Conservation (phyloP, 345 rosid genomes). For the Corchorus olitorius region DNA sequence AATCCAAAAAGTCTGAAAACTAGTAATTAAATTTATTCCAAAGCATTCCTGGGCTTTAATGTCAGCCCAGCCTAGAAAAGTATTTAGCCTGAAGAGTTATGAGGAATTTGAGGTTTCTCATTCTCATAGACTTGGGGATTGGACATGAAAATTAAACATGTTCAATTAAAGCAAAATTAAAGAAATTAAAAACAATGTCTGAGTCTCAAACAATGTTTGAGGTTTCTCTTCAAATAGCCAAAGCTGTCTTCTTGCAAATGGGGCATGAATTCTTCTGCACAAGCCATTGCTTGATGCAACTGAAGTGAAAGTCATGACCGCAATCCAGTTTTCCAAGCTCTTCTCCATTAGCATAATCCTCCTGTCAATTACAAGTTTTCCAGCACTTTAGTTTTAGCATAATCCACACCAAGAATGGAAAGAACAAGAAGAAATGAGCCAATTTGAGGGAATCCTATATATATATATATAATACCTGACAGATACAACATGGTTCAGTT, state of each 20-base stretch:
- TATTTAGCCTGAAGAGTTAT: background rate
- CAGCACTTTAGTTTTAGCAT: background rate
- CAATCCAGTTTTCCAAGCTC: slow-evolving; percentile 37
- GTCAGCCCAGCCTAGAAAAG: background rate
- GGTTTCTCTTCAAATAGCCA: slow-evolving; percentile 9
- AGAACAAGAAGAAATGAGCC: background rate
- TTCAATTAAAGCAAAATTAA: background rate
- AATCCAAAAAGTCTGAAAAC: background rate
- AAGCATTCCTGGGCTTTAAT: background rate
- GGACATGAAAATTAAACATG: background rate
- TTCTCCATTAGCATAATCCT: slow-evolving; percentile 35
- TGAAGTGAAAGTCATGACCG: slow-evolving; percentile 42
- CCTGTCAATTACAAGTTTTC: slow-evolving; percentile 23
- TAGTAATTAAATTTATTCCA: background rate
- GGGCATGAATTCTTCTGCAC: slow-evolving; percentile 41
- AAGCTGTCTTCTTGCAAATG: slow-evolving; percentile 36
- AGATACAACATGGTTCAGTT: slow-evolving; percentile 37
- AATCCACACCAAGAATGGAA: background rate
- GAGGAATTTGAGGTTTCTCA: background rate
- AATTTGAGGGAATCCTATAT: background rate
- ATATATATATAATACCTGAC: too few species aligned
- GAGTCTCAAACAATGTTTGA: too few species aligned
- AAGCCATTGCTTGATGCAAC: slow-evolving; percentile 43
- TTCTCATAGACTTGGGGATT: background rate
- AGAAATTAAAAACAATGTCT: background rate